Percentiles rank a stretch among this genome's conserved stretches.
These are phyloP conservation scores for Globisporangium emineosum DNA, from an alignment of 352 stramenopile genomes.

Conservation along the genomic window DNA sequence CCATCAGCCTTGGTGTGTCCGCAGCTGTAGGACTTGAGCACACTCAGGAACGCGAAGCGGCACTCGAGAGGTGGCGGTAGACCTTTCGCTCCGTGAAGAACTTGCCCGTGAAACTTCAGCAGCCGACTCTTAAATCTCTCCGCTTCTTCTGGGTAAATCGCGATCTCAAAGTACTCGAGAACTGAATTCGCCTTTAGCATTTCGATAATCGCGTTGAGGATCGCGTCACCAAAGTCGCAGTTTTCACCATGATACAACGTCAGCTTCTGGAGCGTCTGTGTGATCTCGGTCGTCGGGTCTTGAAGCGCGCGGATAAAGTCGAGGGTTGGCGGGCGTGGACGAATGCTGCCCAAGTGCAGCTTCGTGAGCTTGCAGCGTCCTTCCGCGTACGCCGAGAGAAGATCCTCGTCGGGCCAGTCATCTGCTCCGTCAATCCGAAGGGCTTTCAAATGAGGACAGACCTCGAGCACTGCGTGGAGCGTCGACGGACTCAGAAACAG, in stretches of 20 bases:
- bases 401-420: background rate
- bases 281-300: background rate
- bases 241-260: background rate
- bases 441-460: background rate
- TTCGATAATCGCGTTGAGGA: background rate
- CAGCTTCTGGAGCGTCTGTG: background rate
- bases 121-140: background rate
- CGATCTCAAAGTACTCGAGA: background rate
- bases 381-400: background rate
- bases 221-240: background rate
- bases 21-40: background rate
- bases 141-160: background rate
- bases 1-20: background rate
- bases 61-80: background rate
- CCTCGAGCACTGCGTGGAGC: background rate
- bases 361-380: background rate
- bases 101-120: background rate
- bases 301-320: background rate
- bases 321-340: background rate
- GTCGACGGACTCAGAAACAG: background rate
- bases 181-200: background rate
- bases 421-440: background rate
- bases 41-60: background rate
- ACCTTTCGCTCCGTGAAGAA: background rate
- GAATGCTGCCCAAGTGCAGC: background rate